Percentiles rank a stretch among this genome's conserved stretches.
These are phyloP conservation scores for Podospora anserina DNA, from an alignment of 495 filamentous ascomycete genomes.

Conservation along the genomic window DNA sequence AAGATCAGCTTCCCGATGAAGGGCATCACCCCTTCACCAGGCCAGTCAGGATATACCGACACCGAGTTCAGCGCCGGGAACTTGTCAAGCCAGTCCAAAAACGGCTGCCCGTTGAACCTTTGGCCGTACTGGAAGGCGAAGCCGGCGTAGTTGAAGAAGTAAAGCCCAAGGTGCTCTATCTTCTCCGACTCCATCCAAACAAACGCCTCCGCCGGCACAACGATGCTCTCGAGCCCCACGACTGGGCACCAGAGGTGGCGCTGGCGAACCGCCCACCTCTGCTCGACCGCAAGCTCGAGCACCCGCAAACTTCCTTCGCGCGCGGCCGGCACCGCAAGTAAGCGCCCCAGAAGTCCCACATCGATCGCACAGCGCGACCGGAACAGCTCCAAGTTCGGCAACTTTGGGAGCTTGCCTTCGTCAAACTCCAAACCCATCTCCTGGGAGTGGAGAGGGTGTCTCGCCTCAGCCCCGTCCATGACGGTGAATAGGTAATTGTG, in stretches of 20 bases:
- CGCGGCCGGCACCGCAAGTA: conserved; percentile 12
- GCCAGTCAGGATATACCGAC: not conserved
- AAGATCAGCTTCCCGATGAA: not conserved
- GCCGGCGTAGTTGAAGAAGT: conserved; percentile 27
- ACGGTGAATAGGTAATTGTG: conserved; percentile 14
- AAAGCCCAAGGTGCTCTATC: conserved; percentile 26
- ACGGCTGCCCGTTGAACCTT: conserved; percentile 26
- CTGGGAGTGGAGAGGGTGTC: not conserved
- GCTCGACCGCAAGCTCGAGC: conserved; percentile 21
- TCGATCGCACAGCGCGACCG: conserved; percentile 15
- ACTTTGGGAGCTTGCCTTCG: not conserved
- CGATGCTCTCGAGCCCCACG: not conserved
- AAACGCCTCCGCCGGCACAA: conserved; percentile 13
- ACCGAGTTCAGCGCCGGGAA: not conserved
- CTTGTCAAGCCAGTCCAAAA: conserved; percentile 24
- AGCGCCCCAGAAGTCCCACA: conserved; percentile 7
- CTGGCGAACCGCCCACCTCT: not conserved
- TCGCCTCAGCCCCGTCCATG: not conserved
- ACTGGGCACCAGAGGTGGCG: conserved; percentile 1
- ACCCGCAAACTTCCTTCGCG: conserved; percentile 19
- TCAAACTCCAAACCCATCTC: not conserved
- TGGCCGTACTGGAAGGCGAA: not conserved
- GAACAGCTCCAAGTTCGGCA: conserved; percentile 26
- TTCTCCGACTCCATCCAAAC: conserved; percentile 14
- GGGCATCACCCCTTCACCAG: not conserved